Percentiles rank a stretch among this genome's conserved stretches.
phyloP scores from a whole-genome alignment of 2,329 filamentous ascomycete genomes.

The Plenodomus lindquistii region DNA sequence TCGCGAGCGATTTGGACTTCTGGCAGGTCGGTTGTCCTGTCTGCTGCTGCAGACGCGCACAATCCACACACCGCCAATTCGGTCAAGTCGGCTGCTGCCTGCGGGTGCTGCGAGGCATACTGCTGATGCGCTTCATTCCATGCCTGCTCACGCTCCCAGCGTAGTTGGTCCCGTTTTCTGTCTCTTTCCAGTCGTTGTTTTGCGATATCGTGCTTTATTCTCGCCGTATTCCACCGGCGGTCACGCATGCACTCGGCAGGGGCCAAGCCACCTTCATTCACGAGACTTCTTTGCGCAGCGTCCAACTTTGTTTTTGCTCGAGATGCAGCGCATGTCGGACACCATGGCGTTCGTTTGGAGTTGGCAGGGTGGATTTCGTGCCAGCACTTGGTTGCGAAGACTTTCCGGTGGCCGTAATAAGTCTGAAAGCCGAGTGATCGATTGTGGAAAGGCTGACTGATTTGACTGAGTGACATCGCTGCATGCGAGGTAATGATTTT shows the following conservation, averaged over 20 bases:
- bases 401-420: constrained; percentile 12
- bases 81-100: constrained; percentile 12
- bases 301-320: constrained; percentile 19
- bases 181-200: constrained; percentile 13
- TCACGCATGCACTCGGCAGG: constrained; percentile 15
- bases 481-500: constrained; percentile 5
- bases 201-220: constrained; percentile 18
- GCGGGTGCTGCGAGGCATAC: constrained; percentile 1
- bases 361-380: constrained; percentile 28
- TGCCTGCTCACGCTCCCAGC: constrained; percentile 24
- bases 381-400: constrained; percentile 23
- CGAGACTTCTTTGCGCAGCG: constrained; percentile 11
- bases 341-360: constrained; percentile 20
- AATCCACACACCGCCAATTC: constrained; percentile 9
- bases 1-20: constrained; percentile 7
- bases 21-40: constrained; percentile 7
- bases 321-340: constrained; percentile 18
- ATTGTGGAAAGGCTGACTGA: constrained; percentile 2
- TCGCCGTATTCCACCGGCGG: constrained; percentile 23
- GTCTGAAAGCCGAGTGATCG: constrained; percentile 1
- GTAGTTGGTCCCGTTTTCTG: constrained; percentile 18
- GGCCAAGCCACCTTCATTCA: constrained; percentile 16
- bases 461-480: constrained; percentile 10
- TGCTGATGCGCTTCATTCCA: constrained; percentile 25
- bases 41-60: constrained; percentile 14